phyloP scores from a whole-genome alignment of 1,284 basidiomycete species.

The Athelia sp. region DNA sequence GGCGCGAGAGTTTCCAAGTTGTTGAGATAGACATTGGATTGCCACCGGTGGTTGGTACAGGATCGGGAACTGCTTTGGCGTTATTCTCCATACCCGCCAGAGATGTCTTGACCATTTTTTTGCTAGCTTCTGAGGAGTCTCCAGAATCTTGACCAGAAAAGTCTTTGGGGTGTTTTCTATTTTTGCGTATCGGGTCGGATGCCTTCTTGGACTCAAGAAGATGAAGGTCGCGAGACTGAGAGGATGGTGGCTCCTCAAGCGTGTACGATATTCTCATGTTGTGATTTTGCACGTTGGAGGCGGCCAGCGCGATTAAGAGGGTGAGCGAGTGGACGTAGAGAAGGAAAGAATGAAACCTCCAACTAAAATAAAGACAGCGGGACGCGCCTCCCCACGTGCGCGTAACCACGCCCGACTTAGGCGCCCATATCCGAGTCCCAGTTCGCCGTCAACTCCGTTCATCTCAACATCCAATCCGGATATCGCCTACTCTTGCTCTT shows the following conservation, averaged over 20 bases:
- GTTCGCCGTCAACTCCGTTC: not conserved
- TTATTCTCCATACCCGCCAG: constrained; percentile 17
- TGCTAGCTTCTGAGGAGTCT: not conserved
- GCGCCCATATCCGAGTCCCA: not conserved
- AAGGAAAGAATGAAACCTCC: not conserved
- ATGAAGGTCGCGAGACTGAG: not conserved
- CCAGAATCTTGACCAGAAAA: constrained; percentile 1
- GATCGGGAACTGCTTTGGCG: constrained; percentile 40
- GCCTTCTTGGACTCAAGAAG: not conserved
- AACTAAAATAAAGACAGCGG: not conserved
- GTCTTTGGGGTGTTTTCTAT: constrained; percentile 5
- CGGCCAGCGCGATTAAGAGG: not conserved
- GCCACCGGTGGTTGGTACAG: constrained; percentile 44
- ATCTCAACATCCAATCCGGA: no score
- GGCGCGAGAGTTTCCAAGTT: constrained; percentile 11
- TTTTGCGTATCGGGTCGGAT: constrained; percentile 7
- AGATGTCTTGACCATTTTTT: constrained; percentile 22
- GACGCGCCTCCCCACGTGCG: not conserved
- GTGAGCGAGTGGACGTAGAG: constrained; percentile 1
- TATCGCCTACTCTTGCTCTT: no score
- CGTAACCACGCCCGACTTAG: not conserved
- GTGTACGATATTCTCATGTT: no score
- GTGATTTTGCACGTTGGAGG: not conserved
- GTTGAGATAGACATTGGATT: constrained; percentile 12
- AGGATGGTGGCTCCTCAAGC: no score